phyloP scores from a whole-genome alignment of 306 rosid genomes.

The Senna tora region DNA sequence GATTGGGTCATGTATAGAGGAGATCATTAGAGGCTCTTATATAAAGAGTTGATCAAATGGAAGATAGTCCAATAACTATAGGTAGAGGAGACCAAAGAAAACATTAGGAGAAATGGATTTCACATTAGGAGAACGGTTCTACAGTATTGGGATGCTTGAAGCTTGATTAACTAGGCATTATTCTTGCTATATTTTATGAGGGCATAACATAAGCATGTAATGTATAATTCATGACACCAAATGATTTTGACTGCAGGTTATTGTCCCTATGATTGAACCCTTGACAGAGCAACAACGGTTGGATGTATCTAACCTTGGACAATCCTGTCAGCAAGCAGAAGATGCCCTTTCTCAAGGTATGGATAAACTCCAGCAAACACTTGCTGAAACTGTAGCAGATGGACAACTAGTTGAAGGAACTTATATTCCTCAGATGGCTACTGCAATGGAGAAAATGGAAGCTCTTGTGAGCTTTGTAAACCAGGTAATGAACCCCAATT shows the following conservation, averaged over 20 bases:
- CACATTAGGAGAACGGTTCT: no score
- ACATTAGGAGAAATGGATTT: no score
- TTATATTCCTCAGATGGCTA: slow-evolving; percentile 59
- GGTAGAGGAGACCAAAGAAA: no score
- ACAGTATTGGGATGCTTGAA: slow-evolving; percentile 12
- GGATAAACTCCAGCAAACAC: slow-evolving; percentile 79
- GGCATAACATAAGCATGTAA: slow-evolving; percentile 18
- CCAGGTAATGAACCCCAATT: slow-evolving; percentile 58
- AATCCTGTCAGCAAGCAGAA: slow-evolving; percentile 95
- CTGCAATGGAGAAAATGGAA: slow-evolving; percentile 84
- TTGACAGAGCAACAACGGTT: slow-evolving; percentile 66
- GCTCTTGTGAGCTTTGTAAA: slow-evolving; percentile 71
- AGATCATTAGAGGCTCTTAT: no score
- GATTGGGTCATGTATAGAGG: no score
- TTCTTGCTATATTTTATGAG: slow-evolving; percentile 17
- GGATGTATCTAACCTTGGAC: slow-evolving; percentile 67
- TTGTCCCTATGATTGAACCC: slow-evolving; percentile 71
- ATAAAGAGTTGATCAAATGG: no score
- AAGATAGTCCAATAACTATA: no score
- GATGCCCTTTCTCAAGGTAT: slow-evolving; percentile 96
- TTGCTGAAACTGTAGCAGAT: slow-evolving; percentile 72
- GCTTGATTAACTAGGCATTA: not conserved
- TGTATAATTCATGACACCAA: slow-evolving; percentile 11
- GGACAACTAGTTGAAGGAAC: slow-evolving; percentile 68
- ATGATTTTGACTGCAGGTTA: slow-evolving; percentile 63